Conservation (phyloP, 345 rosid genomes). For the Reutealis trisperma region DNA sequence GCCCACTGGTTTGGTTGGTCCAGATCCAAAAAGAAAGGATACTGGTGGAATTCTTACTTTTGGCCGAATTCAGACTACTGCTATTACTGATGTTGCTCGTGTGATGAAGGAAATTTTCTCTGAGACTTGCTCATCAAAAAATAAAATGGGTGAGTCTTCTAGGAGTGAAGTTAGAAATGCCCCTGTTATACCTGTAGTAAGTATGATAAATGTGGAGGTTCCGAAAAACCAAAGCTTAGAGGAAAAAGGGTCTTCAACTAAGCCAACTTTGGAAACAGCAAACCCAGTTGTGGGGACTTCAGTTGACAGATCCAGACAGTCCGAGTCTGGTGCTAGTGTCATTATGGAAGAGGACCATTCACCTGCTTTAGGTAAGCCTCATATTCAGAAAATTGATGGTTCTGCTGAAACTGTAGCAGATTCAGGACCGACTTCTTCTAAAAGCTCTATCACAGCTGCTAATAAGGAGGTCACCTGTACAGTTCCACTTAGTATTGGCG, state of each 20-base stretch:
- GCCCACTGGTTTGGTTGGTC: slow-evolving; percentile 27
- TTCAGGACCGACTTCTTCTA: slow-evolving; percentile 11
- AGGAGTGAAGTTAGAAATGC: slow-evolving; percentile 37
- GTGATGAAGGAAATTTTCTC: slow-evolving; percentile 66
- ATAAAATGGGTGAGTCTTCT: slow-evolving; percentile 42
- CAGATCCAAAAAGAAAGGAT: slow-evolving; percentile 37
- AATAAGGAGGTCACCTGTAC: slow-evolving; percentile 2
- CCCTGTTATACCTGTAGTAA: slow-evolving; percentile 26
- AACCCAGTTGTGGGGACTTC: slow-evolving; percentile 29
- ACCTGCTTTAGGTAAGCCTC: slow-evolving; percentile 21
- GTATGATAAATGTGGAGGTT: slow-evolving; percentile 31
- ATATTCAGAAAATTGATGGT: slow-evolving; percentile 25
- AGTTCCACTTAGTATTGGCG: slow-evolving; percentile 5
- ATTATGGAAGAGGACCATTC: slow-evolving; percentile 13
- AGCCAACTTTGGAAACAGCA: slow-evolving; percentile 24
- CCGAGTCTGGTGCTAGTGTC: slow-evolving; percentile 17
- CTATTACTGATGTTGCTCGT: slow-evolving; percentile 59
- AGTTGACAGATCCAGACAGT: slow-evolving; percentile 19
- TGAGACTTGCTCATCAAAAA: slow-evolving; percentile 51
- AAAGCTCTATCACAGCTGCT: background rate
- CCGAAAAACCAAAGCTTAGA: slow-evolving; percentile 31
- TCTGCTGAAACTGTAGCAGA: slow-evolving; percentile 24
- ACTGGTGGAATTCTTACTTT: slow-evolving; percentile 44
- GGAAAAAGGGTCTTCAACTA: slow-evolving; percentile 12
- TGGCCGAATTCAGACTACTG: slow-evolving; percentile 49